These are phyloP conservation scores for Pyrus bretschneideri DNA, from an alignment of 306 rosid genomes.

Conservation along the genomic window DNA sequence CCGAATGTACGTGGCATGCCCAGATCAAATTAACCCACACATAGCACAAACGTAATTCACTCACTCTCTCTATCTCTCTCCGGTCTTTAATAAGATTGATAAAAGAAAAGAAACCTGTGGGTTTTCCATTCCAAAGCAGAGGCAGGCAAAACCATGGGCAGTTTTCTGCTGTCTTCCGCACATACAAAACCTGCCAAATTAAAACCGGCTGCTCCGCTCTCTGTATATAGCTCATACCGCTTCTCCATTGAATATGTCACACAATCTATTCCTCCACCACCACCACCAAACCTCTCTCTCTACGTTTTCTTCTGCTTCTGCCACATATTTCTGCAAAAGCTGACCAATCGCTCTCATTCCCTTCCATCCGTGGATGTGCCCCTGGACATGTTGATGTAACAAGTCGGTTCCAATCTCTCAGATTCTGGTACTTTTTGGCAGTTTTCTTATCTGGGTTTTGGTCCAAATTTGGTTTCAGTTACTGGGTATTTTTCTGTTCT, in stretches of 20 bases:
- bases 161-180: slow-evolving; percentile 31
- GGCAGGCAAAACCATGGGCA: slow-evolving; percentile 74
- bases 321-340: neutral
- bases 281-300: neutral
- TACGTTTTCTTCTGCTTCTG: neutral
- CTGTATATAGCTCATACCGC: slow-evolving; percentile 14
- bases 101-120: slow-evolving; percentile 25
- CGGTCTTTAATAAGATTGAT: neutral
- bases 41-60: neutral
- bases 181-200: slow-evolving; percentile 32
- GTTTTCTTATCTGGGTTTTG: slow-evolving; percentile 16
- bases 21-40: too few species aligned
- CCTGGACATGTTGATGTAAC: slow-evolving; percentile 4
- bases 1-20: too few species aligned
- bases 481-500: slow-evolving; percentile 12
- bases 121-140: slow-evolving; percentile 23
- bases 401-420: slow-evolving; percentile 2
- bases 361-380: neutral
- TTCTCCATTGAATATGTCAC: neutral
- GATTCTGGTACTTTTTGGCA: neutral
- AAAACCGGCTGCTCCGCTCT: slow-evolving; percentile 61
- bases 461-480: neutral
- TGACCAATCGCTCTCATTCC: neutral
- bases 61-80: too few species aligned
- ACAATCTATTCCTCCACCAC: neutral